phyloP scores from a whole-genome alignment of 768 basidiomycete species.

The Chalciporus pseudorubinellus region DNA sequence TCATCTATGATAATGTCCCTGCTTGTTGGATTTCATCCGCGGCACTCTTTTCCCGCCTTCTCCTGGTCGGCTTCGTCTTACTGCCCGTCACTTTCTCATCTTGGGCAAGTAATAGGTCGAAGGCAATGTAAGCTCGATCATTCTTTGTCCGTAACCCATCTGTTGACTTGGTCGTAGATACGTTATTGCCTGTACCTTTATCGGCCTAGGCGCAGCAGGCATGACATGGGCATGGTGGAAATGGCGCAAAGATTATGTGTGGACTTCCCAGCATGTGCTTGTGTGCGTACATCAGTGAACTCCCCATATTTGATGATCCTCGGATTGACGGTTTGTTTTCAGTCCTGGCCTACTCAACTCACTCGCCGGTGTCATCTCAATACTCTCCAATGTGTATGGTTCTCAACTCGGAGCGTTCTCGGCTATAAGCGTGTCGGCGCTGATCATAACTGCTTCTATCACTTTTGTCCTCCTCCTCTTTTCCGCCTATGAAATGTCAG shows the following conservation, averaged over 20 bases:
- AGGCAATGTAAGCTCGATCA: no score
- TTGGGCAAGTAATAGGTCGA: no score
- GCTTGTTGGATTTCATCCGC: no score
- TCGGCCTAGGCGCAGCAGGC: slow-evolving; percentile 50
- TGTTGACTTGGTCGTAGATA: slow-evolving; percentile 35
- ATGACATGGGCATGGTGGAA: slow-evolving; percentile 62
- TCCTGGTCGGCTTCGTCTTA: no score
- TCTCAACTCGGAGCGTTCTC: slow-evolving; percentile 43
- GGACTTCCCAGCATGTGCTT: slow-evolving; percentile 45
- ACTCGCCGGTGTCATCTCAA: slow-evolving; percentile 50
- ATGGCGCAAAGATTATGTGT: slow-evolving; percentile 57
- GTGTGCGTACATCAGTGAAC: slow-evolving; percentile 33
- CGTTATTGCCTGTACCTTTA: slow-evolving; percentile 52
- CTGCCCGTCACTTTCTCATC: no score
- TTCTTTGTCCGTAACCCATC: no score
- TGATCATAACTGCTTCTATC: slow-evolving; percentile 40
- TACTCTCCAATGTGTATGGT: slow-evolving; percentile 45
- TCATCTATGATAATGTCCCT: no score
- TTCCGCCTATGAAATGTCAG: not conserved
- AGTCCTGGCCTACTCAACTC: slow-evolving; percentile 51
- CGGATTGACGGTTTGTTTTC: not conserved
- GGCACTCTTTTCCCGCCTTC: no score
- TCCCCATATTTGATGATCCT: not conserved
- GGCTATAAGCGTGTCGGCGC: slow-evolving; percentile 39
- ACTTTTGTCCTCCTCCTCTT: slow-evolving; percentile 37